A percentile compares a stretch with the other conserved stretches of the same genome.
Conservation (phyloP, 2,329 filamentous ascomycete species). For the Beauveria asiatica region DNA sequence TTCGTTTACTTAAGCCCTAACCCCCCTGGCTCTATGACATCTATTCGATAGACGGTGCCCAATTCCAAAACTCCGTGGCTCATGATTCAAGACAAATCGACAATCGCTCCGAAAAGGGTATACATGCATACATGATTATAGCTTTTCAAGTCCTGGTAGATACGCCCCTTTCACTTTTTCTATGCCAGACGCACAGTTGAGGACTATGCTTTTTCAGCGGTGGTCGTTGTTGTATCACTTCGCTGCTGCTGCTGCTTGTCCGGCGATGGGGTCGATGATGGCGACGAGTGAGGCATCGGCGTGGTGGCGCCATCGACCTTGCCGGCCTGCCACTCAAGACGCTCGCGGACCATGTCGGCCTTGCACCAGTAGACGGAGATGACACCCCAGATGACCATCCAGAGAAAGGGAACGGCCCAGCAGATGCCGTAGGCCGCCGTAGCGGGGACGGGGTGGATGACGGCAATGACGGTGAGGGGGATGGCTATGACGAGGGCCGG, state of each 20-base stretch:
- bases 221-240: background rate
- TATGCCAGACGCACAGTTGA: background rate
- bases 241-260: background rate
- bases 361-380: constrained; percentile 30
- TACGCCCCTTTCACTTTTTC: background rate
- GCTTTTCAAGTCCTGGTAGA: background rate
- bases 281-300: background rate
- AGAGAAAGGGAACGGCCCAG: constrained; percentile 33
- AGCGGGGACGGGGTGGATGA: constrained; percentile 26
- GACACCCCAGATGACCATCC: constrained; percentile 26
- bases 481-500: constrained; percentile 29
- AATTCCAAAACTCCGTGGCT: background rate
- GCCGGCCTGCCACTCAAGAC: constrained; percentile 28
- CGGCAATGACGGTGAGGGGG: constrained; percentile 28
- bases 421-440: constrained; percentile 29
- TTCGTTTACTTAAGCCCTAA: background rate
- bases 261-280: background rate
- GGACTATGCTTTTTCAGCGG: background rate
- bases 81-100: background rate
- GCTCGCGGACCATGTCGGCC: constrained; percentile 27
- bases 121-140: background rate
- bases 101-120: background rate
- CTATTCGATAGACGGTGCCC: background rate
- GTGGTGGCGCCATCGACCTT: background rate
- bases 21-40: background rate